These are phyloP conservation scores for Carex pumila DNA, from an alignment of 176 grass and related monocot genomes.

Conservation along the genomic window DNA sequence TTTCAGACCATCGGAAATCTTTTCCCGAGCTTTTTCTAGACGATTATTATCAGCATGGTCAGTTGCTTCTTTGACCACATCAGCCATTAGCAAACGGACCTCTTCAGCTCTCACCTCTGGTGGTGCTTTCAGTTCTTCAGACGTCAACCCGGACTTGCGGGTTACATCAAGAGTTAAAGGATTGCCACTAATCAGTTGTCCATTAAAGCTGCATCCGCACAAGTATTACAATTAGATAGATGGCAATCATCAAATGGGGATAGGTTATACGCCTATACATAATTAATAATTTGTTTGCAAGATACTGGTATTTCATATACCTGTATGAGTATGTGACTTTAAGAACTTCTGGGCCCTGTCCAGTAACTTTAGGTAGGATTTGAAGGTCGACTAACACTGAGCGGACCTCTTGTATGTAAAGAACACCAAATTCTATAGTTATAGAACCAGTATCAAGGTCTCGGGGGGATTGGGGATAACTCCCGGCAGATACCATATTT, in stretches of 20 bases:
- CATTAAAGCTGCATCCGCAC: neutral
- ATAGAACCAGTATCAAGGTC: neutral
- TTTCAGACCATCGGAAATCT: neutral
- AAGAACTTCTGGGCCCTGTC: neutral
- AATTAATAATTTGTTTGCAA: neutral
- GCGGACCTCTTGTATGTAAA: conserved; percentile 20
- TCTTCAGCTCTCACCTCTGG: too few species aligned
- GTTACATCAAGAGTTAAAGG: too few species aligned
- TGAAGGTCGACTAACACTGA: conserved; percentile 12
- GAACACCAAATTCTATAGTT: conserved; percentile 23
- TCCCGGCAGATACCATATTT: too few species aligned
- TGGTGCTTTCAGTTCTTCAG: too few species aligned
- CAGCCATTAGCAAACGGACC: too few species aligned
- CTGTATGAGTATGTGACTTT: neutral
- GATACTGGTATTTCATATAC: neutral
- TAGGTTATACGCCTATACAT: neutral
- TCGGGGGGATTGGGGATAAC: too few species aligned
- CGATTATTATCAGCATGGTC: neutral
- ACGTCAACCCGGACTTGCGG: too few species aligned
- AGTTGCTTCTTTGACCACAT: too few species aligned
- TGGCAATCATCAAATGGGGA: too few species aligned
- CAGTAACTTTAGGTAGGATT: neutral
- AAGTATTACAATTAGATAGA: neutral
- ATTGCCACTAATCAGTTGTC: too few species aligned
- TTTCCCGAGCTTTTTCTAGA: neutral